A percentile compares a stretch with the other conserved stretches of the same genome.
These are phyloP conservation scores for Saksenaea oblongispora DNA, from an alignment of 371 early-diverging fungal species.

Conservation along the genomic window DNA sequence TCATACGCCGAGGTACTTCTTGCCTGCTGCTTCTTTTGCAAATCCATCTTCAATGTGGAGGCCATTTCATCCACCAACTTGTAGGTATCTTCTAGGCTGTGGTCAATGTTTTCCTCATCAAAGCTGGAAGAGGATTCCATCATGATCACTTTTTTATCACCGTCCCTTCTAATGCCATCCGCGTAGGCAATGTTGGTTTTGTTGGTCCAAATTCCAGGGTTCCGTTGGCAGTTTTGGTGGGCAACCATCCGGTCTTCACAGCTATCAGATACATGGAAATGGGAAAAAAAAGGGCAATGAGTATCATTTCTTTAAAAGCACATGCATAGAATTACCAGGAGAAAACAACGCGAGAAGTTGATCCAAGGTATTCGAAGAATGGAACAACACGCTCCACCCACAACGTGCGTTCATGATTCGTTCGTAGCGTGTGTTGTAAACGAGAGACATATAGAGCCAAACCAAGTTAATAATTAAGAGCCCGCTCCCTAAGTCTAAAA, in stretches of 20 bases:
- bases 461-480: too few relatives aligned
- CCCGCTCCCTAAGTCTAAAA: too few relatives aligned
- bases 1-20: conserved; percentile 3
- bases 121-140: conserved; percentile 18
- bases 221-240: conserved; percentile 6
- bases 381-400: conserved; percentile 7
- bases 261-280: not conserved
- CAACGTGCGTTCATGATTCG: conserved; percentile 1
- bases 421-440: too few relatives aligned
- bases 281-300: too few relatives aligned
- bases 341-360: not conserved
- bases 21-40: conserved; percentile 8
- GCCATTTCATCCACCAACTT: conserved; percentile 14
- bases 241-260: conserved; percentile 2
- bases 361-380: conserved; percentile 8
- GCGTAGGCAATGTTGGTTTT: not conserved
- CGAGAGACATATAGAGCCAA: too few relatives aligned
- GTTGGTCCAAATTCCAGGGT: conserved; percentile 8
- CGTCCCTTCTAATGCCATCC: conserved; percentile 11
- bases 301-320: too few relatives aligned
- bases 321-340: conserved; percentile 1
- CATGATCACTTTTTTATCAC: conserved; percentile 4
- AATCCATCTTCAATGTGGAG: conserved; percentile 10
- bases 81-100: conserved; percentile 13
- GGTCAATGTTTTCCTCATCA: conserved; percentile 13